Base-by-base conservation (phyloP, 1,139 yeast genomes). In the Yamadazyma mexicana region DNA sequence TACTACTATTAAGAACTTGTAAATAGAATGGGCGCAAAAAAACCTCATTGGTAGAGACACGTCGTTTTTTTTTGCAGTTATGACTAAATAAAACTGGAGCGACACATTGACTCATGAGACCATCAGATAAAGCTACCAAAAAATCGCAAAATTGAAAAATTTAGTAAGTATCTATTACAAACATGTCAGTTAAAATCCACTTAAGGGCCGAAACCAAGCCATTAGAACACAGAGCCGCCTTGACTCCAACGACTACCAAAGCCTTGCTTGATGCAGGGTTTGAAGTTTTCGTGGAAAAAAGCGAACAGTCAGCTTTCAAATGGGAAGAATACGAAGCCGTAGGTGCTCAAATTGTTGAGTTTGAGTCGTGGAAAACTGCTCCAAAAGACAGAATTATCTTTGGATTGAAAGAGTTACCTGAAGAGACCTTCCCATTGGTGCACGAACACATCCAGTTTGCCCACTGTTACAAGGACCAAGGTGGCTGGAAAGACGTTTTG, bases 391-490 rank as follows among this genome's bases (percentile, higher is more conserved):
- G 97, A 61, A 80, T 91, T 46, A 87, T 94, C 51, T 74, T 87
- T 54, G 99, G 98, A 1, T 80, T 94, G 67, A 92, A 92, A 70
- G 98, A 92, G 66, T 76, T 92, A 60, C 97, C 96, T 28, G 98
- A 91, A 67, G 68, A 70, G 40, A 73, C 81, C 26, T 92, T 91
- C 78, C 98, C 98, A 27, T 76, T 92, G 48, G 77, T 85, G 38
- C 98, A 94, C 62, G 95, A 91, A 63, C 98, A 94, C 66, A 87
- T 92, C 48, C 98, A 91, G 68, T 92, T 92, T 69, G 98, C 98
- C 37, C 99, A 92, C 67, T 94, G 98, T 70, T 94, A 91, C 72
- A 94, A 92, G 73, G 79, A 91, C 66, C 98, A 92, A 70, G 96
- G 72, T 47, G 99, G 99, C 38, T 92, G 99, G 98, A 71, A 88